Percentiles rank a stretch among this genome's conserved stretches.
Evolutionary conservation across 2,329 filamentous ascomycete species (phyloP).

Genomic region (Teratosphaeriaceae sp.): DNA sequence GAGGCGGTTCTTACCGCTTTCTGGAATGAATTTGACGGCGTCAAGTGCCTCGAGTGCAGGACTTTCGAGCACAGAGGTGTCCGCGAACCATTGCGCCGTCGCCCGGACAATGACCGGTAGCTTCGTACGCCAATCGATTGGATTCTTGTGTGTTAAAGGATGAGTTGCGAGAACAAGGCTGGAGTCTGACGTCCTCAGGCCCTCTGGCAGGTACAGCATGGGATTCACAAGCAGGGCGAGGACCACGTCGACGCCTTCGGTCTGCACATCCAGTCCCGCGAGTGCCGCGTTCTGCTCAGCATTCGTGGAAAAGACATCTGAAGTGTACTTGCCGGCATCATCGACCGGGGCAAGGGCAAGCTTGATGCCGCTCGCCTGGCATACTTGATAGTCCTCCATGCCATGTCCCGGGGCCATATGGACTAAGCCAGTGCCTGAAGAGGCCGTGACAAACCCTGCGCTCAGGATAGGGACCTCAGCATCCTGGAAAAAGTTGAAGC

Average conservation of each 20-base stretch:
- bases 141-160: conserved; percentile 81
- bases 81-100: conserved; percentile 96
- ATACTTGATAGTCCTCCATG: conserved; percentile 90
- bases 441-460: conserved; percentile 80
- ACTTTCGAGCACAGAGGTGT: conserved; percentile 75
- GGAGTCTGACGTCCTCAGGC: conserved; percentile 10
- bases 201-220: conserved; percentile 7
- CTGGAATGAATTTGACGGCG: conserved; percentile 71
- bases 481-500: conserved; percentile 28
- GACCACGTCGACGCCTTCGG: conserved; percentile 62
- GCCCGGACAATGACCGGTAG: conserved; percentile 83
- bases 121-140: conserved; percentile 97
- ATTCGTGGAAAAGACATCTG: conserved; percentile 66
- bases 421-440: conserved; percentile 92
- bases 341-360: conserved; percentile 73
- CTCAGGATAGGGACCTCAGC: conserved; percentile 62
- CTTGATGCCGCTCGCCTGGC: conserved; percentile 61
- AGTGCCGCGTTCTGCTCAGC: conserved; percentile 37
- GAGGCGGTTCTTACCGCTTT: conserved; percentile 64
- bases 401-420: conserved; percentile 92
- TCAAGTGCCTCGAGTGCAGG: conserved; percentile 64
- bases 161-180: conserved; percentile 61
- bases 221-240: conserved; percentile 57
- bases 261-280: conserved; percentile 65
- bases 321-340: conserved; percentile 72